phyloP scores from a whole-genome alignment of 345 rosid genomes.

The Ceriops tagal region DNA sequence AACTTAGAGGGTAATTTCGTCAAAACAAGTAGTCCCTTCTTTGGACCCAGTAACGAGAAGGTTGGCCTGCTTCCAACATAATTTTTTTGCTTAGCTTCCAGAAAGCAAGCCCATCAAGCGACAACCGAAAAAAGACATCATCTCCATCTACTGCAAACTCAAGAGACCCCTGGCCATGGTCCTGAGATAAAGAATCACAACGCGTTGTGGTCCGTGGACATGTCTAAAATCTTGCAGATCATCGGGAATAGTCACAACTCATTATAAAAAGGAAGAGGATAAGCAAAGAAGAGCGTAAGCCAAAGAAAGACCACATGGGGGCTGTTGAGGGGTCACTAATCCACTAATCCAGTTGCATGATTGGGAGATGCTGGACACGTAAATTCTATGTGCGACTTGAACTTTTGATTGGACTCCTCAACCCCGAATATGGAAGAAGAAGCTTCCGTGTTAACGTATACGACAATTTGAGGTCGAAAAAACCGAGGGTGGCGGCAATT shows the following conservation, averaged over 20 bases:
- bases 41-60: background rate
- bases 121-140: no score
- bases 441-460: background rate
- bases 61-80: constrained; percentile 20
- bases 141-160: background rate
- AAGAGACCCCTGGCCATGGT: no score
- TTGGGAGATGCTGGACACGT: no score
- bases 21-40: constrained; percentile 1
- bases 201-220: no score
- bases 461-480: background rate
- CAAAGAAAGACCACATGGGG: background rate
- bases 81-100: constrained; percentile 8
- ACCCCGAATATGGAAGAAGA: no score
- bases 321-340: constrained; percentile 13
- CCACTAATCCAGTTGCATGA: no score
- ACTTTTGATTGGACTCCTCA: no score
- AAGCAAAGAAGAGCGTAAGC: constrained; percentile 9
- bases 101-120: no score
- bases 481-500: background rate
- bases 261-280: background rate
- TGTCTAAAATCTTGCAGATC: no score
- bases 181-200: no score
- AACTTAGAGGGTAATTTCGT: constrained; percentile 12
- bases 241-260: no score
- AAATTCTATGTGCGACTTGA: no score